Conservation (phyloP, 129 eudicot genomes). For the Logfia minima region DNA sequence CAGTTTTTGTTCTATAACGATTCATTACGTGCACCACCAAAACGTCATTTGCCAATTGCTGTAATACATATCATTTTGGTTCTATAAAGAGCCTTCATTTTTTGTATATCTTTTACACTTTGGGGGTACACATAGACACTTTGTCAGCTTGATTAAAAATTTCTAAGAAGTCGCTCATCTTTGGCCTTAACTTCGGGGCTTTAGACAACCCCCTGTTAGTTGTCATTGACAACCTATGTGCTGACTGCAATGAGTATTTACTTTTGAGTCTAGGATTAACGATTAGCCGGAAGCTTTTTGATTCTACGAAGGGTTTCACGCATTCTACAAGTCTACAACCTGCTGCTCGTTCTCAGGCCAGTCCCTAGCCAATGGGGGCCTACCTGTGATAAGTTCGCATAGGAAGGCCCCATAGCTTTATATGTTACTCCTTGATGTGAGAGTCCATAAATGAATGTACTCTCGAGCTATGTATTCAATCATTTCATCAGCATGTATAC, state of each 20-base stretch:
- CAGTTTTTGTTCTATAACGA: too few relatives aligned
- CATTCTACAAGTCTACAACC: neutral
- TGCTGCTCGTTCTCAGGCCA: neutral
- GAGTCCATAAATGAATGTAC: too few relatives aligned
- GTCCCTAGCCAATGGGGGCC: neutral
- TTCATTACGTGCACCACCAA: too few relatives aligned
- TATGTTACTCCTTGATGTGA: too few relatives aligned
- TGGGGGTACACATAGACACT: too few relatives aligned
- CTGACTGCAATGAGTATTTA: neutral
- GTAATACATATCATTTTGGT: too few relatives aligned
- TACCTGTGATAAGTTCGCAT: neutral
- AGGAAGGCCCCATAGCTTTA: neutral
- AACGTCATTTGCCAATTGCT: too few relatives aligned
- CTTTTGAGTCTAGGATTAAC: neutral
- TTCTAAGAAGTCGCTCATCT: neutral
- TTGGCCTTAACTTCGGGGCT: neutral
- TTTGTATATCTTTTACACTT: too few relatives aligned
- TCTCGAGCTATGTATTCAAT: too few relatives aligned
- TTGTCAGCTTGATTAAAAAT: neutral
- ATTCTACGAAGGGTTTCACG: neutral
- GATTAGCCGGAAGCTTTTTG: neutral
- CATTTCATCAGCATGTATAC: too few relatives aligned
- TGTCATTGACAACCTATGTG: neutral
- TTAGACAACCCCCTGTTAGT: neutral
- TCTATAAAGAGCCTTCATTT: too few relatives aligned